These are phyloP conservation scores for Rhynchosporium secalis DNA, from an alignment of 2,329 filamentous ascomycete species.

Conservation along the genomic window DNA sequence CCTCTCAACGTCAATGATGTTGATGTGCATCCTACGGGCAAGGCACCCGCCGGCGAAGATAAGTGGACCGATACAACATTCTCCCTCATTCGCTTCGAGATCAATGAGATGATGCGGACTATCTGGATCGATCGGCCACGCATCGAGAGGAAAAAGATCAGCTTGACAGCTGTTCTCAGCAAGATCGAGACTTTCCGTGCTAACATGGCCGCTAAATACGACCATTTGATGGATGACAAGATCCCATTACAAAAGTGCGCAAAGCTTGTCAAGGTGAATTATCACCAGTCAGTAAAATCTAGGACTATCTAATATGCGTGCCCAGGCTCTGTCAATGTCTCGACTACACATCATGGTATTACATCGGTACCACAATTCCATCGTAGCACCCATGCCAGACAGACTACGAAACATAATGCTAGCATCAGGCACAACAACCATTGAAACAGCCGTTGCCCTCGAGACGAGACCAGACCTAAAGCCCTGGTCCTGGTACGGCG, in stretches of 20 bases:
- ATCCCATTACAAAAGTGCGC: conserved; percentile 64
- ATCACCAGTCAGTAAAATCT: background rate
- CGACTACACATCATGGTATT: conserved; percentile 67
- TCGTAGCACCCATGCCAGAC: conserved; percentile 52
- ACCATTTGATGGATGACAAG: conserved; percentile 58
- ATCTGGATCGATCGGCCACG: conserved; percentile 69
- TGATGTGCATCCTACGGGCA: conserved; percentile 52
- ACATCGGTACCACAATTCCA: conserved; percentile 60
- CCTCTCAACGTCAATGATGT: conserved; percentile 70
- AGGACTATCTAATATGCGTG: background rate
- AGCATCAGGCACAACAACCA: conserved; percentile 54
- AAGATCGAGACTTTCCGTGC: conserved; percentile 69
- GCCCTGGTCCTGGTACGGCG: conserved; percentile 69
- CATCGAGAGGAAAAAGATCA: conserved; percentile 61
- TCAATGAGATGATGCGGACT: conserved; percentile 69
- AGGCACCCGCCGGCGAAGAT: conserved; percentile 44
- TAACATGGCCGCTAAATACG: conserved; percentile 65
- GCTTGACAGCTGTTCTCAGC: conserved; percentile 62
- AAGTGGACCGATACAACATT: conserved; percentile 69
- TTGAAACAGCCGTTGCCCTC: conserved; percentile 56
- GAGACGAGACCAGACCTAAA: conserved; percentile 53
- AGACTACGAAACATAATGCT: conserved; percentile 64
- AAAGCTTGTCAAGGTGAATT: conserved; percentile 55
- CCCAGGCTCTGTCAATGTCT: conserved; percentile 56
- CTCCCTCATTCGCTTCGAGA: conserved; percentile 68